phyloP scores from a whole-genome alignment of 2,329 filamentous ascomycete genomes.

The Fusarium sp. region DNA sequence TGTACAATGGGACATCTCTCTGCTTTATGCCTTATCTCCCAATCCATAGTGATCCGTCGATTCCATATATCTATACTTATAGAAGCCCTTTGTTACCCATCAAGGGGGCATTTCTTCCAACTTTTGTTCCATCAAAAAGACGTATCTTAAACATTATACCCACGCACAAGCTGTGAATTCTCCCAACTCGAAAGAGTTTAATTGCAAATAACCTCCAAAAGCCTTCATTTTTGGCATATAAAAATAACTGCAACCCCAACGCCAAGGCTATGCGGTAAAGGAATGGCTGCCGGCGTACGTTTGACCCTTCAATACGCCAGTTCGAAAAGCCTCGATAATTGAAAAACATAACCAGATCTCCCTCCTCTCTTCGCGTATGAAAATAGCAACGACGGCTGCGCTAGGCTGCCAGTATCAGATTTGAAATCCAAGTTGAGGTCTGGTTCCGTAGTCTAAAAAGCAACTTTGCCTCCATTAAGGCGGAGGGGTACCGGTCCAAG shows the following conservation, averaged over 20 bases:
- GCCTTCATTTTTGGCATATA: slow-evolving; percentile 28
- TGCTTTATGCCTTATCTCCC: slow-evolving; percentile 6
- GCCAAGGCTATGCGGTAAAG: slow-evolving; percentile 51
- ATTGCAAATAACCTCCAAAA: slow-evolving; percentile 41
- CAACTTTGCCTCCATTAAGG: slow-evolving; percentile 58
- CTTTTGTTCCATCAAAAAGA: slow-evolving; percentile 37
- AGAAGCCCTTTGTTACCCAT: slow-evolving; percentile 15
- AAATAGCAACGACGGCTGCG: slow-evolving; percentile 27
- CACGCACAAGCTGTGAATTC: slow-evolving; percentile 27
- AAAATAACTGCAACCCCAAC: slow-evolving; percentile 42
- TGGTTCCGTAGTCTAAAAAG: slow-evolving; percentile 50
- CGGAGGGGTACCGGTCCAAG: slow-evolving; percentile 54
- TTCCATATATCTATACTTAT: slow-evolving; percentile 28
- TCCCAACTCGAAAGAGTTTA: slow-evolving; percentile 34
- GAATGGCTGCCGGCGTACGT: slow-evolving; percentile 41
- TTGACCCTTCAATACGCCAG: slow-evolving; percentile 32
- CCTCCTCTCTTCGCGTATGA: slow-evolving; percentile 33
- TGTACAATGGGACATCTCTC: slow-evolving; percentile 40
- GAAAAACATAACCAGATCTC: slow-evolving; percentile 25
- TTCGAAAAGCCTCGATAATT: slow-evolving; percentile 36
- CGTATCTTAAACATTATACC: slow-evolving; percentile 37
- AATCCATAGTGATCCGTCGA: slow-evolving; percentile 6
- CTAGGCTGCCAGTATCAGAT: slow-evolving; percentile 20
- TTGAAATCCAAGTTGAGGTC: slow-evolving; percentile 33
- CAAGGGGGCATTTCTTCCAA: slow-evolving; percentile 23